Evolutionary conservation across 2,329 filamentous ascomycete species (phyloP), one percentile per base, ranked within the genome.

Genomic region (Xylaria sp.): DNA sequence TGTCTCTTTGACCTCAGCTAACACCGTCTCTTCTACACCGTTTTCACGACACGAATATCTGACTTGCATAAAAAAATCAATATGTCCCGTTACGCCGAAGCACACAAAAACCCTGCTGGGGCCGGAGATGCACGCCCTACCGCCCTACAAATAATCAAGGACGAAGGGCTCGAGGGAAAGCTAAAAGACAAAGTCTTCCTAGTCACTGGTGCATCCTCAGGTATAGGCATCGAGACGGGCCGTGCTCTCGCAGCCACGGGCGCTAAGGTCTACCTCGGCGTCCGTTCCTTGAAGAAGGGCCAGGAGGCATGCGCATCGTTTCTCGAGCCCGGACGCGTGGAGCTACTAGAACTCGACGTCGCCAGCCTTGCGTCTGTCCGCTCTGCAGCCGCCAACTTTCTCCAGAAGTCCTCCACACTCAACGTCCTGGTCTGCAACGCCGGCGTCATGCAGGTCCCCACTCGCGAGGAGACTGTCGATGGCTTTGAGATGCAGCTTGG

Each of bases 81-180:
- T 7, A 71, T 71, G 69, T 71, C 67, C 9, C 67, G 67, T 54
- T 72, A 72, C 68, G 63, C 65, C 9, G 59, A 66, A 1, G 6
- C 62, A 5, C 53, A 63, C 60, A 66, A 48, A 11, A 40, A 10
- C 28, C 57, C 49, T 2, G 7, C 49, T 10, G 80, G 80, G 4
- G 72, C 79, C 5, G 80, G 79, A 17, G 80, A 82, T 71, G 73
- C 74, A 13, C 79, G 79, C 10, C 80, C 80, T 4, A 81, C 80
- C 2, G 80, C 80, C 7, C 49, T 78, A 4, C 77, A 81, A 64
- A 79, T 82, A 46, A 70, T 82, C 59, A 59, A 77, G 54, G 79
- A 82, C 63, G 74, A 82, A 40, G 70, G 71, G 28, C 67, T 61
- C 6, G 70, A 76, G 10, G 79, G 79, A 48, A 79, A 76, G 23